These are phyloP conservation scores for Rhypophila decipiens DNA, from an alignment of 495 filamentous ascomycete genomes.

Conservation along the genomic window DNA sequence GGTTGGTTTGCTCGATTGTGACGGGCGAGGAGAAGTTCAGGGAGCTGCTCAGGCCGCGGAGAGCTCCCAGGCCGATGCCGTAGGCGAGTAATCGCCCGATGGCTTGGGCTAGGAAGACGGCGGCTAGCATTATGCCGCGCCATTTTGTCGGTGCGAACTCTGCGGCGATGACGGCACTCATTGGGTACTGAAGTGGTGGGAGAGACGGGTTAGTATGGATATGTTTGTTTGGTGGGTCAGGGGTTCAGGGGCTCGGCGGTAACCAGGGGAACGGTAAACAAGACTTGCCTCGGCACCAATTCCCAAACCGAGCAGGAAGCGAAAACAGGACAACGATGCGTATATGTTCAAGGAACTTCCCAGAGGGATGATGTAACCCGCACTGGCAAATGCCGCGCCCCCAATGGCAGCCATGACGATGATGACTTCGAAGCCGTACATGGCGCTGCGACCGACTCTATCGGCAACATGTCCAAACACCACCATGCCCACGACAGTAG, in stretches of 20 bases:
- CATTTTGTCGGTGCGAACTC: conserved; percentile 56
- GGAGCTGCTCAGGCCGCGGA: conserved; percentile 21
- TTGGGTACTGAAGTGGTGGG: conserved; percentile 22
- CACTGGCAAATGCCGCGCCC: conserved; percentile 20
- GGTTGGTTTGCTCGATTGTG: conserved; percentile 35
- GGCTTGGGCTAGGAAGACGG: conserved; percentile 62
- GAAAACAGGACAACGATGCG: background rate
- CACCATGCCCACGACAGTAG: conserved; percentile 55
- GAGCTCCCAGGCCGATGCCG: conserved; percentile 38
- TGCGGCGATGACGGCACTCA: conserved; percentile 52
- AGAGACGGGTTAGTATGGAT: conserved; percentile 1
- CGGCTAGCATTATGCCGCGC: conserved; percentile 57
- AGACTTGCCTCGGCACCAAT: conserved; percentile 31
- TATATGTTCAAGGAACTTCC: background rate
- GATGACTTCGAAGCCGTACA: conserved; percentile 60
- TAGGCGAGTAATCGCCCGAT: conserved; percentile 56
- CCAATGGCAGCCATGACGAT: conserved; percentile 50
- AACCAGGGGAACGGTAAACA: background rate
- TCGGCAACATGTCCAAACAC: conserved; percentile 58
- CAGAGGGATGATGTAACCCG: background rate
- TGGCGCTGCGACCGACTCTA: conserved; percentile 50
- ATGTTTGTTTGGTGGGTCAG: background rate
- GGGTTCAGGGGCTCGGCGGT: no score
- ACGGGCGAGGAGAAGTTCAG: background rate
- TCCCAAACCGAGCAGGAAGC: conserved; percentile 45